phyloP scores from a whole-genome alignment of 176 grass and related monocot genomes.

The Musa schizocarpa region DNA sequence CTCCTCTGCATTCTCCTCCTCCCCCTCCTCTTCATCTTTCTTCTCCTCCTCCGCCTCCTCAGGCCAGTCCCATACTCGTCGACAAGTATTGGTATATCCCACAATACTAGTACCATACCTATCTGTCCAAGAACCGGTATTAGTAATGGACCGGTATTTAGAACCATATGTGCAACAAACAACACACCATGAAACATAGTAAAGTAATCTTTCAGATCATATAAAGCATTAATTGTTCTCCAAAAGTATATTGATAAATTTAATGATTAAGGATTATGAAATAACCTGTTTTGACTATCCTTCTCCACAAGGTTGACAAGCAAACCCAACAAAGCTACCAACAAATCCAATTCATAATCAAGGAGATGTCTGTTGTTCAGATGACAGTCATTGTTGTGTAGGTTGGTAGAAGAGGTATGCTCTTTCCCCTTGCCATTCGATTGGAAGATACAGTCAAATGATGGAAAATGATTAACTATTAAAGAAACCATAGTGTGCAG shows the following conservation, averaged over 20 bases:
- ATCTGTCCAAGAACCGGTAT: too few relatives aligned
- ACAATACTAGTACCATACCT: too few relatives aligned
- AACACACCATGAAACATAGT: background rate
- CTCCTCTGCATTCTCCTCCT: too few relatives aligned
- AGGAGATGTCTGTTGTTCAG: constrained; percentile 50
- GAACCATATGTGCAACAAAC: too few relatives aligned
- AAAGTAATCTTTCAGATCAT: background rate
- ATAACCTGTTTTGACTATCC: constrained; percentile 83
- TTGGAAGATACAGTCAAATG: constrained; percentile 51
- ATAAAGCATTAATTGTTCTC: too few relatives aligned
- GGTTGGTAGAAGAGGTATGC: constrained; percentile 14
- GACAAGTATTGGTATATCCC: too few relatives aligned
- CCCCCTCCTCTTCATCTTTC: too few relatives aligned
- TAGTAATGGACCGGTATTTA: too few relatives aligned
- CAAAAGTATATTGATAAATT: too few relatives aligned
- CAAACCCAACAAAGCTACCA: constrained; percentile 91
- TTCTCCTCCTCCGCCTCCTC: too few relatives aligned
- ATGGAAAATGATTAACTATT: constrained; percentile 84
- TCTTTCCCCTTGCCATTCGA: constrained; percentile 21
- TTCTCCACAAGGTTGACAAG: constrained; percentile 99
- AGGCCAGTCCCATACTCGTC: too few relatives aligned
- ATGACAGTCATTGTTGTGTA: constrained; percentile 29
- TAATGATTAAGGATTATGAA: constrained; percentile 11
- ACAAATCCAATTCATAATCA: constrained; percentile 93
- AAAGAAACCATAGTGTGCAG: constrained; percentile 77